Evolutionary conservation across 2,329 filamentous ascomycete genomes (phyloP), one percentile per base, ranked within the genome.

Genomic region (Clarireedia monteithiana): DNA sequence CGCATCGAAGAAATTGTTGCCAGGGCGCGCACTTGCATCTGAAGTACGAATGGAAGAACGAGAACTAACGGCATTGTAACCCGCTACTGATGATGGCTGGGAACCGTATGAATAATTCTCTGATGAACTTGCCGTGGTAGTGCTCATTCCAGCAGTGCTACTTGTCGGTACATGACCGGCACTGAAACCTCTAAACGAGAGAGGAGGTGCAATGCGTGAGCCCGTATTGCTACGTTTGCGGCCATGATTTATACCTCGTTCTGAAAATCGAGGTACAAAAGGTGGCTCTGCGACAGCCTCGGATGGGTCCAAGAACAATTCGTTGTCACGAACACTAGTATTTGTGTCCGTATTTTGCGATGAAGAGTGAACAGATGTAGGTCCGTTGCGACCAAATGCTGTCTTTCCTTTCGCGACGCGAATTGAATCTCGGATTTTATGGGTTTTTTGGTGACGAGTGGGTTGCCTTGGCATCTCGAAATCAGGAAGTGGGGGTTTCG

Each of bases 201-300:
- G 76, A 1, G 87, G 84, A 27, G 84, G 86, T 14, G 81, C 82
- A 20, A 83, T 79, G 47, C 88, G 84, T 5, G 89, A 86, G 10
- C 88, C 88, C 0, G 91, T 96, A 67, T 92, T 95, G 74, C 91
- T 96, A 60, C 91, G 81, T 74, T 95, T 95, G 58, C 92, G 86
- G 6, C 84, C 84, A 69, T 96, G 91, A 12, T 48, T 30, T 2
- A 71, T 73, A 6, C 76, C 76, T 15, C 81, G 76, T 30, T 85
- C 83, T 58, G 79, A 75, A 72, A 88, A 88, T 4, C 88, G 83
- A 3, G 85, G 85, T 47, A 91, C 85, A 58, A 81, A 75, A 0
- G 88, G 88, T 39, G 88, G 85, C 60, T 88, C 84, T 0, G 88
- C 88, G 3, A 46, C 53, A n/a, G 58, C 59, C 14, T 59, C 60